A percentile compares a stretch with the other conserved stretches of the same genome.
Conservation (phyloP, 129 eudicot species). For the Escallonia herrerae region DNA sequence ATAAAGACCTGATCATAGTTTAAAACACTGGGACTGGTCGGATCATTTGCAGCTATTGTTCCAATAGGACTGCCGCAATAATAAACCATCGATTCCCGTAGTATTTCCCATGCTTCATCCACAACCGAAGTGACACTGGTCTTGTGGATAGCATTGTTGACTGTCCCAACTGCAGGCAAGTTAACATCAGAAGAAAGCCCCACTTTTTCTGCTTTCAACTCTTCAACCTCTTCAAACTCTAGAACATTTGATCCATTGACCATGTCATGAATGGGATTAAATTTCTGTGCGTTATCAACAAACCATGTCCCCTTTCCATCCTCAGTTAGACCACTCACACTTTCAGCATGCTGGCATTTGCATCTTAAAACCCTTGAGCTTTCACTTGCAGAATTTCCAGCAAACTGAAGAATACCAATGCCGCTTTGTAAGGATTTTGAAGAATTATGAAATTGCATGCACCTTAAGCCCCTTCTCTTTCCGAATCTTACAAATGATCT, state of each 20-base stretch:
- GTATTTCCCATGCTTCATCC: constrained; percentile 69
- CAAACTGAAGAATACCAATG: constrained; percentile 11
- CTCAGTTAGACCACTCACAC: constrained; percentile 28
- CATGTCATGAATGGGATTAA: constrained; percentile 24
- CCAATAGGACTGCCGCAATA: constrained; percentile 72
- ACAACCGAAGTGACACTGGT: constrained; percentile 29
- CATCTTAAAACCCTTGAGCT: constrained; percentile 7
- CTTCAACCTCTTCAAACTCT: constrained; percentile 24
- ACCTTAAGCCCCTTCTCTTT: constrained; percentile 21
- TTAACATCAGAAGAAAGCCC: constrained; percentile 7
- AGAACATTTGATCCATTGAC: constrained; percentile 28
- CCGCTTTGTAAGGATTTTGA: constrained; percentile 5
- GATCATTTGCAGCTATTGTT: constrained; percentile 72
- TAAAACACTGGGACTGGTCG: constrained; percentile 37
- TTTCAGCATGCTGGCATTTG: constrained; percentile 47
- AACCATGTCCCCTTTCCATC: constrained; percentile 41
- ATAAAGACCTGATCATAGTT: constrained; percentile 83
- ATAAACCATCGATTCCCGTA: constrained; percentile 51
- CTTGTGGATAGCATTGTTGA: constrained; percentile 5
- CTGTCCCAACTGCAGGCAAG: constrained; percentile 5
- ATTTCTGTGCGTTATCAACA: constrained; percentile 30
- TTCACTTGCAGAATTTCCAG: constrained; percentile 4
- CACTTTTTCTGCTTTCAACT: constrained; percentile 21
- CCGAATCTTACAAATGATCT: constrained; percentile 21
- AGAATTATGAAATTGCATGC: constrained; percentile 17